Base-by-base conservation (phyloP, 148 eudicot genomes). In the Camellia granthamiana region DNA sequence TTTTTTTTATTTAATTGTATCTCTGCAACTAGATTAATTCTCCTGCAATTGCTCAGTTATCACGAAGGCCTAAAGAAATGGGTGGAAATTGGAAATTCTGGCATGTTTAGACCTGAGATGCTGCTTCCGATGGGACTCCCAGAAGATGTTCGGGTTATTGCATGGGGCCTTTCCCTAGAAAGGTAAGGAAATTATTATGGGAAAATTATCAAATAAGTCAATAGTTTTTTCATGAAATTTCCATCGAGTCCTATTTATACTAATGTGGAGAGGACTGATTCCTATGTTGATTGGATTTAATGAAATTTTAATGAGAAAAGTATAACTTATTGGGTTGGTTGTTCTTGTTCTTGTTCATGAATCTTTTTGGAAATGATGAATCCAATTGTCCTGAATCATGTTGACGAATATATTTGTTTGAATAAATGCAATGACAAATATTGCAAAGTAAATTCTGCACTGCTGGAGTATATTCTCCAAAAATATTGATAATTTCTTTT, bases 101-200 rank as follows among this genome's bases (percentile, higher is more conserved):
- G 98, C 54, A 91, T 94, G 97, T 94, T 94, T 69, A 91, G 98
- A 88, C 93, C 98, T 18, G 98, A 94, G 81, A 94, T 94, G 98
- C 67, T 96, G 83, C 99, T 80, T 43, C 99, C 98, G 3, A 96
- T 96, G 99, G 97, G 97, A 15, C 97, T 96, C 51, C 98, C 98
- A 0, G 97, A 96, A 81, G 99, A 96, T 89, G 99, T 90, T 65
- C 86, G 88, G 78, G 99, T 96, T 30, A 92, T 96, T 79, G 99
- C 99, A 19, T 96, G 99, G 99, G 99, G 98, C 13, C 89, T 96
- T 69, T 96, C 97, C 55, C 92, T 96, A 16, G 99, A 96, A 86
- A 94, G 97, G 98, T 92, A 79, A 74, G 80, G 11, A 23, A 30
- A 55, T 11, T 44, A 47, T 49, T 49, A 6, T 64, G 51, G 43